A percentile compares a stretch with the other conserved stretches of the same genome.
phyloP scores from a whole-genome alignment of 495 filamentous ascomycete species.

The Glonium stellatum region DNA sequence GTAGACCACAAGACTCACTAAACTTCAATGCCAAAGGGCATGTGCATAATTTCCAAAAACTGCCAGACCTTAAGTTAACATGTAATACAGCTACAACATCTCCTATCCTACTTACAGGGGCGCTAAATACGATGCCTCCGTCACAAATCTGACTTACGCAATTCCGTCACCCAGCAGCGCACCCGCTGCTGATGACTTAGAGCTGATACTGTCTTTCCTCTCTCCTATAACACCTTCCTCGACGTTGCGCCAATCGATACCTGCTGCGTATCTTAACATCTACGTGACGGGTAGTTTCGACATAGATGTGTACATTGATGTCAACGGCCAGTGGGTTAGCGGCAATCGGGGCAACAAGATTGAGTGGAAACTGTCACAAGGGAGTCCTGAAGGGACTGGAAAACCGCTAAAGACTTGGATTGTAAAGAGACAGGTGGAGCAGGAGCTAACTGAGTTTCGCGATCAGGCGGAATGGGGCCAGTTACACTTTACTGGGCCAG shows the following conservation, averaged over 20 bases:
- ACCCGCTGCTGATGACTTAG: constrained; percentile 39
- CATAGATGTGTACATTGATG: constrained; percentile 78
- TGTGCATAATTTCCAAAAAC: constrained; percentile 18
- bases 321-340: constrained; percentile 86
- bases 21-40: constrained; percentile 39
- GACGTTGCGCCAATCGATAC: constrained; percentile 82
- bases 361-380: constrained; percentile 55
- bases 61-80: background rate
- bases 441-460: constrained; percentile 63
- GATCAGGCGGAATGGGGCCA: constrained; percentile 89
- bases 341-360: constrained; percentile 63
- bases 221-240: constrained; percentile 91
- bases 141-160: constrained; percentile 81
- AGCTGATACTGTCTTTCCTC: constrained; percentile 75
- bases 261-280: constrained; percentile 77
- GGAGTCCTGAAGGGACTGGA: constrained; percentile 37
- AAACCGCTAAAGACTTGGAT: constrained; percentile 54
- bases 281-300: constrained; percentile 62
- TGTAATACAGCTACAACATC: constrained; percentile 50
- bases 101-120: constrained; percentile 68
- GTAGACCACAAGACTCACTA: constrained; percentile 78
- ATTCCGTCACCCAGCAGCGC: constrained; percentile 47
- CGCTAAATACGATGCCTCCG: constrained; percentile 81
- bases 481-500: constrained; percentile 68
- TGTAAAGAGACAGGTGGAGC: constrained; percentile 56